A percentile compares a stretch with the other conserved stretches of the same genome.
Evolutionary conservation across 1,284 basidiomycete genomes (phyloP).

Genomic region (Moesziomyces sp.): DNA sequence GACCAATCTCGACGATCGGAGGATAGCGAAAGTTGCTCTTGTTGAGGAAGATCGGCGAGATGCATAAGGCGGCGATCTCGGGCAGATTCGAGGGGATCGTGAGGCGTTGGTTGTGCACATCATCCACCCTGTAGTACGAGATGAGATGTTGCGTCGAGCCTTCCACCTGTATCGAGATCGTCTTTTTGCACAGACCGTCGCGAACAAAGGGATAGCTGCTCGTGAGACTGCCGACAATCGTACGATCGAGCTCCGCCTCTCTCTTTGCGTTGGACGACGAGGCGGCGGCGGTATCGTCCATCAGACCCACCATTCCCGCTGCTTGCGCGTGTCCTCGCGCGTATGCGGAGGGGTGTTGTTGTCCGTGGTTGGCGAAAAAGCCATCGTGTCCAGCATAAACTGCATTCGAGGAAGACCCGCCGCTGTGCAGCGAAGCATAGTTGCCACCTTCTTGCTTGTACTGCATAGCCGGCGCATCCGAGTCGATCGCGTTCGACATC

Average conservation of each 20-base stretch:
- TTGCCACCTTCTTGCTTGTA: conserved; percentile 22
- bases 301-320: conserved; percentile 34
- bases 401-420: conserved; percentile 17
- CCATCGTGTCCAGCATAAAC: conserved; percentile 26
- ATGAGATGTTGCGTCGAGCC: conserved; percentile 93
- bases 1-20: conserved; percentile 83
- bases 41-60: conserved; percentile 87
- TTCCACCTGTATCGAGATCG: conserved; percentile 88
- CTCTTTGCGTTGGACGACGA: conserved; percentile 15
- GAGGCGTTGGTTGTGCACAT: conserved; percentile 86
- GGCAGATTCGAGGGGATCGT: conserved; percentile 87
- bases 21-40: conserved; percentile 90
- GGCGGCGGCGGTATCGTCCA: conserved; percentile 11
- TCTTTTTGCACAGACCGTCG: conserved; percentile 72
- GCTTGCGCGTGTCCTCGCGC: conserved; percentile 32
- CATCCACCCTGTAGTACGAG: conserved; percentile 93
- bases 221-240: conserved; percentile 60
- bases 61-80: conserved; percentile 84
- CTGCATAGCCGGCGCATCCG: conserved; percentile 15
- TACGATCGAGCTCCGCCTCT: conserved; percentile 51
- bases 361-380: conserved; percentile 14
- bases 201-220: conserved; percentile 60
- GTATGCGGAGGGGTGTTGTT: conserved; percentile 6
- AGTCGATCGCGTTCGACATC: conserved; percentile 27
- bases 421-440: conserved; percentile 18